Base-by-base conservation (phyloP, 1,139 yeast species). In the Pichia sp. region DNA sequence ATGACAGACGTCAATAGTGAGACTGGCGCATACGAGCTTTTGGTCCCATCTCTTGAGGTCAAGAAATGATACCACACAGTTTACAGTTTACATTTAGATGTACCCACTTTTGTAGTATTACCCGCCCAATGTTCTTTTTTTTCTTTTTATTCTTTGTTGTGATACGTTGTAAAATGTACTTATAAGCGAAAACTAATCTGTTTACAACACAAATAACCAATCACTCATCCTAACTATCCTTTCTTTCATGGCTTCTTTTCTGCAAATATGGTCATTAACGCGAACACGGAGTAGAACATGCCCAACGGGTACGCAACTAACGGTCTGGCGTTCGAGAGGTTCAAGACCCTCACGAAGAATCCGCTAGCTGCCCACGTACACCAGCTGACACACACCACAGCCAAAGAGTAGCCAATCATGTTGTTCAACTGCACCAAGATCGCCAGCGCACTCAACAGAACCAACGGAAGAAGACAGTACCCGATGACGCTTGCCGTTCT, bases 341-440 rank as follows among this genome's bases (percentile, higher is more conserved):
- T 89, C 65, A 93, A 76, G 36, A 89, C 92, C 10, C 93, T 82
- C 57, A 90, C 96, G 64, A 95, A 89, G 67, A 93, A 89, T 1
- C 97, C 98, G 16, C 96, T 87, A 0, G 97, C 90, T 1, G 97
- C 84, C 72, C 85, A 87, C 0, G 99, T 90, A 69, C 97, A 89
- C 98, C 99, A 93, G 41, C 79, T 71, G n/a, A 92, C 90, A 15
- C 92, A 84, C 45, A 88, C 61, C 0, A 81, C 76, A 56, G 95
- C 84, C 52, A 87, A 65, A 2, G 79, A 60, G 69, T 90, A 92
- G 1, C 99, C 99, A 41, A 84, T 43, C 4, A 81, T 65, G 65
- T 89, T 89, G 68, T 90, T 92, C 67, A 90, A 76, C 6, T 84
- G 77, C 13, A 81, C 63, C 52, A 87, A 77, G 6, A 92, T 87